Evolutionary conservation across 441 rosid species (phyloP), one percentile per base, ranked within the genome.

Genomic region (Mallotus japonicus): DNA sequence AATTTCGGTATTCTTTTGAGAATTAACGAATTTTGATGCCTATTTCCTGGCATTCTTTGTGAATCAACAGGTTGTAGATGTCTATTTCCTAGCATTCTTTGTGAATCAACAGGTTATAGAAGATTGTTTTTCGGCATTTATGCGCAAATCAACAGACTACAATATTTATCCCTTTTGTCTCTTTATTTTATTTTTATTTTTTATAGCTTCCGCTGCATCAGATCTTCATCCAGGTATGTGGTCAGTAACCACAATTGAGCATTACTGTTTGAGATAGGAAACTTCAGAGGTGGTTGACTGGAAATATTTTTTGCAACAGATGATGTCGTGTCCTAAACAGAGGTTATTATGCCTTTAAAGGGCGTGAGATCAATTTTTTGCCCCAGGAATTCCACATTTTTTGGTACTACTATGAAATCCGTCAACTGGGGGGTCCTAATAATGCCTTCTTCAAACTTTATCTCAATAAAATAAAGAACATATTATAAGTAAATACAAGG

Each of bases 341-440:
- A 85, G 74, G 87, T 81, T 71, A 95, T 75, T 73, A 92, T 16
- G 51, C 96, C 95, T 87, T 80, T 95, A 17, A 91, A 73, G 6
- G 96, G 98, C 20, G 88, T 65, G 3, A 95, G 92, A 67, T 92
- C 95, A 6, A 95, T 80, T 60, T 81, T 90, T 69, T 90, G 99
- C 15, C 99, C 99, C 24, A 91, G 73, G 67, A 95, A 83, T 40
- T 92, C 91, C 2, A 91, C 91, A 54, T 80, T 83, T 67, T 95
- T 98, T 0, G 96, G 99, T 54, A 95, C 70, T 34, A 85, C 96
- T 55, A 95, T 84, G 12, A 97, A 91, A 81, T 91, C 97, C 1
- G 92, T 91, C 68, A 95, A 83, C 87, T 86, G 93, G 64, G 99
- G 99, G 71, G 99, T 92, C 40, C 95, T 96, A 19, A 95, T 91